Evolutionary conservation across 2,329 filamentous ascomycete genomes (phyloP), one percentile per base, ranked within the genome.

Genomic region (Ampelomyces quisqualis): DNA sequence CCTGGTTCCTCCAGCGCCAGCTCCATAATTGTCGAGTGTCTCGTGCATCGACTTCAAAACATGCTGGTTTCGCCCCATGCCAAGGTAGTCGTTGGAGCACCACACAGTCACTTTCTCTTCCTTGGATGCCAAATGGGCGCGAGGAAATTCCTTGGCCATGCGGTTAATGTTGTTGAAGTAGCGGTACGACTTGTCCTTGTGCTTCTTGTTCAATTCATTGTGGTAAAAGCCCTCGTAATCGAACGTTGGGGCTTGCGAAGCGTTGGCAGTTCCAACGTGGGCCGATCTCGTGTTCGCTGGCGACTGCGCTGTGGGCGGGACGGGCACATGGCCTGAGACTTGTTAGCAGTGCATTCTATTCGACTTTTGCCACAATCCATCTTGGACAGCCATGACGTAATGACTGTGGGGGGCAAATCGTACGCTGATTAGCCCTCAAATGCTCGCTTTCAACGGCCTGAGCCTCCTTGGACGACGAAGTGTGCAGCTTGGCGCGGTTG

Each of bases 141-240:
- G 88, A 20, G 93, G 93, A 51, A 98, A 98, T 53, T 97, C 89
- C 73, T 93, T 88, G 54, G 93, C 93, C 47, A 98, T 79, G 23
- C 93, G 90, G 67, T 98, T 98, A 82, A 98, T 98, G 77, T 98
- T 98, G 79, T 98, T 98, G 78, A 98, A 98, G 77, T 97, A 97
- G 65, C 93, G 88, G 76, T 98, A 98, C 37, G 90, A 96, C 76
- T 96, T 97, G 79, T 98, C 93, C 78, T 95, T 90, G 79, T 95
- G 93, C 77, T 98, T 98, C 81, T 96, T 97, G 60, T 96, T 89
- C 56, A 98, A 73, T 70, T 98, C 91, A 47, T 75, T 75, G 53
- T 84, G 74, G 73, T 97, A 98, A 72, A 96, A 98, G 32, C 70
- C 80, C 61, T 95, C 84, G 64, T 98, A 98, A 70, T 97, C 80